Evolutionary conservation across 768 basidiomycete species (phyloP).

Genomic region (Phanerodontia chrysosporium): DNA sequence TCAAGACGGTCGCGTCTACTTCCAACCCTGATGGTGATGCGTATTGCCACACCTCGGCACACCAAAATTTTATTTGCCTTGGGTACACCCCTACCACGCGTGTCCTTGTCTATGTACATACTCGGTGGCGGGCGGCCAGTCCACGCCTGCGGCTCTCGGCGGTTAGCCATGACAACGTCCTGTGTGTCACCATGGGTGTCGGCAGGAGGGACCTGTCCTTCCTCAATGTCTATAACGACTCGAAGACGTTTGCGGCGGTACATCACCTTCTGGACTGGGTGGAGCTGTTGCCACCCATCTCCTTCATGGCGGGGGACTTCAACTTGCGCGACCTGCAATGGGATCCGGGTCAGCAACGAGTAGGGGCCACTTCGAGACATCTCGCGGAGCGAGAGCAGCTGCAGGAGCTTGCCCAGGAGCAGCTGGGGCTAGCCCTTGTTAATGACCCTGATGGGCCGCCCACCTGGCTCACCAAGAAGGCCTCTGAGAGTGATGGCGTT

Average conservation of each 20-base stretch:
- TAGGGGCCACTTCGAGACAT: neutral
- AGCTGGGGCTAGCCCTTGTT: neutral
- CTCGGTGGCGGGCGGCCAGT: neutral
- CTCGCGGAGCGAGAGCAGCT: neutral
- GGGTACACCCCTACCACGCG: neutral
- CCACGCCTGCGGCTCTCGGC: neutral
- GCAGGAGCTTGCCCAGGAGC: neutral
- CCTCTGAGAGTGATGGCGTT: neutral
- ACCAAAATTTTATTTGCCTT: neutral
- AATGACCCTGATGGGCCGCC: conserved; percentile 2
- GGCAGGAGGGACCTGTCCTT: neutral
- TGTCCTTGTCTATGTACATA: conserved; percentile 5
- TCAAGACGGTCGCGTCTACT: neutral
- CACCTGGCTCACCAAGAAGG: neutral
- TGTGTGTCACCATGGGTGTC: neutral
- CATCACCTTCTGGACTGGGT: neutral
- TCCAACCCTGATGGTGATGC: neutral
- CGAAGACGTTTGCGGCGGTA: neutral
- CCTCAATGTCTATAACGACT: conserved; percentile 11
- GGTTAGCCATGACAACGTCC: neutral
- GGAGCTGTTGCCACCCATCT: neutral
- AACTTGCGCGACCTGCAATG: conserved; percentile 9
- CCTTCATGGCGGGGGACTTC: conserved; percentile 10
- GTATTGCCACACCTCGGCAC: conserved; percentile 4
- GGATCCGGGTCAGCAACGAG: neutral